Evolutionary conservation across 2,329 filamentous ascomycete species (phyloP).

Genomic region (Lomentospora prolificans): DNA sequence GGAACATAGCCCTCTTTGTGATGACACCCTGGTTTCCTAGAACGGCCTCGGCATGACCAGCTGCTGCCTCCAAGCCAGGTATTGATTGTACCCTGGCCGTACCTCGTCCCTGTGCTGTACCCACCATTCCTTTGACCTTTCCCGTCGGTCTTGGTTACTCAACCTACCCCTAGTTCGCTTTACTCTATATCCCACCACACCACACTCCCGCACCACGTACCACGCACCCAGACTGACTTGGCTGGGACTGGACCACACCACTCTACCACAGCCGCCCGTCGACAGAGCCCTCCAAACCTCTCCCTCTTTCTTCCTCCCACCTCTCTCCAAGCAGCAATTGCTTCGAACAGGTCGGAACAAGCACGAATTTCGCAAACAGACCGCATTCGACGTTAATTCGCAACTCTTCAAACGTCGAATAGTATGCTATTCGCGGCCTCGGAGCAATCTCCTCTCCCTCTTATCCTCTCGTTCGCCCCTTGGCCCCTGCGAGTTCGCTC

Average conservation of each 20-base stretch:
- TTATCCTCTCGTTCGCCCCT: constrained; percentile 5
- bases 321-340: constrained; percentile 8
- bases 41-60: constrained; percentile 6
- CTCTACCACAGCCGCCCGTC: constrained; percentile 5
- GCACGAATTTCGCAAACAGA: constrained; percentile 3
- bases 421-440: constrained; percentile 6
- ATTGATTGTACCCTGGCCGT: neutral
- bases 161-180: neutral
- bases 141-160: neutral
- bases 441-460: constrained; percentile 5
- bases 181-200: neutral
- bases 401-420: neutral
- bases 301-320: neutral
- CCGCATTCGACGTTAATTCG: constrained; percentile 3
- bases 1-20: neutral
- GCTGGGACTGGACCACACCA: constrained; percentile 2
- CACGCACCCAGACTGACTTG: neutral
- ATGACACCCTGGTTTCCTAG: constrained; percentile 3
- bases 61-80: neutral
- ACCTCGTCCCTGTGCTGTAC: neutral
- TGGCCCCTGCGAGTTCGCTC: constrained; percentile 1
- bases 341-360: constrained; percentile 5
- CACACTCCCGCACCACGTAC: neutral
- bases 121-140: neutral
- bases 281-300: constrained; percentile 1